Evolutionary conservation across 2,329 filamentous ascomycete genomes (phyloP).

Genomic region (Clonostachys rosea): DNA sequence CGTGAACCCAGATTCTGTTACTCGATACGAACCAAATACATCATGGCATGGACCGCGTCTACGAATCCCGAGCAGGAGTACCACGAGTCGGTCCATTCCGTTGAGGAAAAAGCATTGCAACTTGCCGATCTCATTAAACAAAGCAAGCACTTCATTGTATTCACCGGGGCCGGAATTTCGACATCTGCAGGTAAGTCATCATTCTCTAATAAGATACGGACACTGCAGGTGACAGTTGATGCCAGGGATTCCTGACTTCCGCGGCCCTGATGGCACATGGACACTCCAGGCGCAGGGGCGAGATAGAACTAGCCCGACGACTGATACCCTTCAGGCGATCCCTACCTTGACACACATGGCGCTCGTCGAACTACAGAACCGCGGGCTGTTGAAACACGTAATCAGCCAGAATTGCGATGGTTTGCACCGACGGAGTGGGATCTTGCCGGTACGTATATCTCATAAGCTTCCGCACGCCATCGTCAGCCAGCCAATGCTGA

Average conservation of each 20-base stretch:
- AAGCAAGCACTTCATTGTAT: constrained; percentile 39
- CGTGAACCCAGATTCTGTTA: too few species aligned
- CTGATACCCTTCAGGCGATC: constrained; percentile 34
- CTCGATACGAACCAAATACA: too few species aligned
- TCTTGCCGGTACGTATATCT: constrained; percentile 19
- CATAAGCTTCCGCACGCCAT: too few species aligned
- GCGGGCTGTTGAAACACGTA: constrained; percentile 32
- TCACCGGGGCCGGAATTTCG: constrained; percentile 40
- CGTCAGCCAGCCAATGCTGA: too few species aligned
- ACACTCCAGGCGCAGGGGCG: constrained; percentile 35
- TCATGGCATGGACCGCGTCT: too few species aligned
- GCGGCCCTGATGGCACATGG: constrained; percentile 40
- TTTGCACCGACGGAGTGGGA: constrained; percentile 37
- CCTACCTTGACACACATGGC: constrained; percentile 42
- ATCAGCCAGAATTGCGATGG: constrained; percentile 33
- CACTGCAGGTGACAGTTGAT: too few species aligned
- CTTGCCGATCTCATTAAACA: constrained; percentile 28
- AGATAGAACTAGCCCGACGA: constrained; percentile 14
- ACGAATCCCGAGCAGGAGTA: too few species aligned
- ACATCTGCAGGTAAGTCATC: constrained; percentile 27
- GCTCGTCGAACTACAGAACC: constrained; percentile 34
- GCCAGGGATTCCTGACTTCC: constrained; percentile 36
- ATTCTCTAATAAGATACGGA: too few species aligned
- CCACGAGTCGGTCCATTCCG: too few species aligned
- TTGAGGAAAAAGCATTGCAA: constrained; percentile 21